These are phyloP conservation scores for Euphrasia confusa DNA, from an alignment of 257 asterid genomes.

Conservation along the genomic window DNA sequence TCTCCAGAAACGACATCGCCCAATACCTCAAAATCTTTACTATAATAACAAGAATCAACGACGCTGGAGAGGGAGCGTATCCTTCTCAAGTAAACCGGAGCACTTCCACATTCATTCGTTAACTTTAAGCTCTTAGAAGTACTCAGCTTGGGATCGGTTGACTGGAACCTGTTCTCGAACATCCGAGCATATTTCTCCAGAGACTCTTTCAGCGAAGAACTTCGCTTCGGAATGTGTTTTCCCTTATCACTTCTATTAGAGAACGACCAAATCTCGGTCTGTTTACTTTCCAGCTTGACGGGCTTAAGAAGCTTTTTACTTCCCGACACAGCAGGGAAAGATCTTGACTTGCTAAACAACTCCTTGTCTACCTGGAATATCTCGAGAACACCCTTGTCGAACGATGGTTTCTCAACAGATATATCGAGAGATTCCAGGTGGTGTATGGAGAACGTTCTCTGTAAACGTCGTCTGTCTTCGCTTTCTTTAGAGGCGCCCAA, in stretches of 20 bases:
- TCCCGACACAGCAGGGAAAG: constrained; percentile 45
- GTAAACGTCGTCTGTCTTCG: constrained; percentile 28
- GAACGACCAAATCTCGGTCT: constrained; percentile 58
- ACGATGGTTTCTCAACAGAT: constrained; percentile 23
- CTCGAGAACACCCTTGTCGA: constrained; percentile 12
- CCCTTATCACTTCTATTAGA: not conserved
- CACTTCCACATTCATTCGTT: constrained; percentile 40
- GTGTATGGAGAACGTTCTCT: constrained; percentile 58
- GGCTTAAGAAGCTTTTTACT: constrained; percentile 47
- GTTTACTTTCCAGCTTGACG: constrained; percentile 56
- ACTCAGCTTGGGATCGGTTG: constrained; percentile 29
- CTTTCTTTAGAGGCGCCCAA: constrained; percentile 35
- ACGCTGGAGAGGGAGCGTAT: constrained; percentile 46
- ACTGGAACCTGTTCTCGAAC: constrained; percentile 34
- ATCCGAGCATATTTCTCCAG: constrained; percentile 48
- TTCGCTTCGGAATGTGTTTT: not conserved
- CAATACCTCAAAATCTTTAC: constrained; percentile 23
- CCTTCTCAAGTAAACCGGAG: constrained; percentile 36
- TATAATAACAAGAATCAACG: constrained; percentile 36
- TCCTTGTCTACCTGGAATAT: too few species aligned
- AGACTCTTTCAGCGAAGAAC: constrained; percentile 55
- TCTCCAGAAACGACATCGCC: constrained; percentile 30
- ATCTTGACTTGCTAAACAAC: constrained; percentile 50
- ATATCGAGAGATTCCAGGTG: constrained; percentile 45
- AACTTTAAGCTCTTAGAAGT: constrained; percentile 61